Evolutionary conservation across 805 yeast species (phyloP).

Genomic region (Hanseniaspora guilliermondii): DNA sequence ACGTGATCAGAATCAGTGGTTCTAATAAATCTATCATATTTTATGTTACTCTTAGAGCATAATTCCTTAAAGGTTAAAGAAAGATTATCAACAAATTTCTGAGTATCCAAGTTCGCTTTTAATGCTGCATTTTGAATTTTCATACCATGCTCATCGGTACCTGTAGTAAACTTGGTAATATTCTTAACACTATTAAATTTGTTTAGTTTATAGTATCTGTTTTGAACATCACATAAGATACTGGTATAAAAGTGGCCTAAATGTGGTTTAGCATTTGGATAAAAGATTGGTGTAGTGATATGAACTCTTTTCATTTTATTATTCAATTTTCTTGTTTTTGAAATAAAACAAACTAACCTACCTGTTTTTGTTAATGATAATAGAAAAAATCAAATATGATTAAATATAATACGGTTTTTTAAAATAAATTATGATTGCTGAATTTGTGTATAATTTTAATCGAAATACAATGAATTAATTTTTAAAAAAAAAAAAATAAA

Average conservation of each 20-base stretch:
- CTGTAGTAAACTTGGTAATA: conserved; percentile 58
- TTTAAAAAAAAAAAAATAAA: neutral
- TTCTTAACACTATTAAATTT: conserved; percentile 22
- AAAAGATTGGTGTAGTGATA: conserved; percentile 85
- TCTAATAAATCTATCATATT: conserved; percentile 67
- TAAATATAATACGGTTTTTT: too few species aligned
- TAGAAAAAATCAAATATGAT: too few species aligned
- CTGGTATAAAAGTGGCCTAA: conserved; percentile 85
- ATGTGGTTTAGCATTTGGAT: conserved; percentile 92
- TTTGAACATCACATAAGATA: conserved; percentile 66
- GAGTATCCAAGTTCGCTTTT: conserved; percentile 38
- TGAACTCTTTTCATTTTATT: conserved; percentile 25
- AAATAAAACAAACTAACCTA: too few species aligned
- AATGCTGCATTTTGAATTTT: conserved; percentile 83
- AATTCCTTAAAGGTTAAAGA: conserved; percentile 51
- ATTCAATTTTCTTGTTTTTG: neutral
- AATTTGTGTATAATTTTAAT: too few species aligned
- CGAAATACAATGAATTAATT: neutral
- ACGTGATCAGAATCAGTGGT: conserved; percentile 81
- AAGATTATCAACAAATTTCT: conserved; percentile 59
- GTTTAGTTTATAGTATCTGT: conserved; percentile 53
- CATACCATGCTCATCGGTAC: conserved; percentile 94
- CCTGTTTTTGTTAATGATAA: too few species aligned
- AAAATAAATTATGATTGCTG: too few species aligned
- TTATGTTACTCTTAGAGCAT: conserved; percentile 45